Base-by-base conservation (phyloP, 129 eudicot genomes). In the Heracleum sosnowskyi region DNA sequence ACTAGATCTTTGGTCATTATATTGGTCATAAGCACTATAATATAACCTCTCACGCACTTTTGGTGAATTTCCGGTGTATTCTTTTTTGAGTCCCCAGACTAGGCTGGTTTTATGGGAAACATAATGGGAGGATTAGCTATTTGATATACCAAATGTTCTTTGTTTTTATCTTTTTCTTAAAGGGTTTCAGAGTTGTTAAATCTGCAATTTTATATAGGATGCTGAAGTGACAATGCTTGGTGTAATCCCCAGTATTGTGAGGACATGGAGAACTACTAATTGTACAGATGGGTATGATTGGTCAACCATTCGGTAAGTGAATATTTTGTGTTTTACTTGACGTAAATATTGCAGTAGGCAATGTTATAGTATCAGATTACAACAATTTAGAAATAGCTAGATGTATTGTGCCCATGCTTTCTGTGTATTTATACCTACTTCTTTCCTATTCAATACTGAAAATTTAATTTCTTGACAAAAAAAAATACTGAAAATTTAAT, bases 161-260 rank as follows among this genome's bases (percentile, higher is more conserved):
- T n/a, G n/a, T 60, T 55, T n/a, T 20, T n/a, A 26, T 60, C 4
- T 60, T 4, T 26, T n/a, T n/a, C 16, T 6, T 17, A 3, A 60
- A 26, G 34, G 26, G 16, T 60, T 22, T 26, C 29, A 60, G 2
- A 55, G 29, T 22, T 22, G 12, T 55, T 39, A 17, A 31, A 29
- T 66, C 26, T 79, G 17, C 17, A 63, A 64, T n/a, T 79, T 74
- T 81, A 75, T 81, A 53, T 79, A 95, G 99, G 99, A 95, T 87
- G 97, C 99, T 51, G 86, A 90, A 80, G 94, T 95, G 62, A 91
- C 96, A 34, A 86, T 95, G 92, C 86, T 95, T 71, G 99, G 99
- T 69, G 97, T 91, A 82, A 86, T 95, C 71, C 99, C 99, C 28
- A 91, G 96, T 81, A 85, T 95, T 35, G 97, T 95, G 77, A 90